Evolutionary conservation across 768 basidiomycete genomes (phyloP).

Genomic region (Lentinula sp.): DNA sequence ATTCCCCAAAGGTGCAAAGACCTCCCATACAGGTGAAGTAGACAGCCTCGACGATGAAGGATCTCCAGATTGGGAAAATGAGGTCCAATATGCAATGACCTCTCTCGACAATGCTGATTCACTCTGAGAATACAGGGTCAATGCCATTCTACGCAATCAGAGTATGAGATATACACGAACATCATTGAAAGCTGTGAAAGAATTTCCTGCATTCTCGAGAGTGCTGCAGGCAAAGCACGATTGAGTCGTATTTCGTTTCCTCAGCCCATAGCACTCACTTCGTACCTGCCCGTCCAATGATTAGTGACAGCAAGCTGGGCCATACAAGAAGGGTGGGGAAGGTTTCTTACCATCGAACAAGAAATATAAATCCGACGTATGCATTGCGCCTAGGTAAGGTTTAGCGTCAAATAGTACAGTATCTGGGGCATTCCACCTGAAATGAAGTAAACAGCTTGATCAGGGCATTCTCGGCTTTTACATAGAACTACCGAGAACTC

Average conservation of each 20-base stretch:
- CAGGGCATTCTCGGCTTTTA: not conserved
- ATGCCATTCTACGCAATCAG: not conserved
- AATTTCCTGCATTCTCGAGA: slow-evolving; percentile 25
- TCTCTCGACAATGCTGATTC: slow-evolving; percentile 30
- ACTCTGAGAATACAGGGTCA: slow-evolving; percentile 18
- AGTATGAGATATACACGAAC: slow-evolving; percentile 13
- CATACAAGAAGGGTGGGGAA: not conserved
- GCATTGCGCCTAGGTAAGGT: slow-evolving; percentile 34
- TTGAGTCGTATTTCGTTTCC: not conserved
- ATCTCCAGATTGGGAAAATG: slow-evolving; percentile 26
- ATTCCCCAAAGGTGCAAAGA: slow-evolving; percentile 10
- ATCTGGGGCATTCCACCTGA: slow-evolving; percentile 38
- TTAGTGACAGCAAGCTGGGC: not conserved
- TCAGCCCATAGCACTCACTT: slow-evolving; percentile 14
- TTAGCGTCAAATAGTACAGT: slow-evolving; percentile 27
- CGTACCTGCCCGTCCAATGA: slow-evolving; percentile 15
- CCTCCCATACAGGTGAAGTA: slow-evolving; percentile 20
- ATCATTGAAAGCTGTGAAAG: slow-evolving; percentile 30
- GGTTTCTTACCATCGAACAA: slow-evolving; percentile 31
- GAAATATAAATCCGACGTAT: slow-evolving; percentile 38
- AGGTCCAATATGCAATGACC: slow-evolving; percentile 41
- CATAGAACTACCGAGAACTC: not conserved
- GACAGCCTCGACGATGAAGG: slow-evolving; percentile 18
- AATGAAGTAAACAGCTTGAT: not conserved
- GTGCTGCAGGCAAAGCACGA: slow-evolving; percentile 11